These are phyloP conservation scores for Gossypium turneri DNA, from an alignment of 345 rosid genomes.

Conservation along the genomic window DNA sequence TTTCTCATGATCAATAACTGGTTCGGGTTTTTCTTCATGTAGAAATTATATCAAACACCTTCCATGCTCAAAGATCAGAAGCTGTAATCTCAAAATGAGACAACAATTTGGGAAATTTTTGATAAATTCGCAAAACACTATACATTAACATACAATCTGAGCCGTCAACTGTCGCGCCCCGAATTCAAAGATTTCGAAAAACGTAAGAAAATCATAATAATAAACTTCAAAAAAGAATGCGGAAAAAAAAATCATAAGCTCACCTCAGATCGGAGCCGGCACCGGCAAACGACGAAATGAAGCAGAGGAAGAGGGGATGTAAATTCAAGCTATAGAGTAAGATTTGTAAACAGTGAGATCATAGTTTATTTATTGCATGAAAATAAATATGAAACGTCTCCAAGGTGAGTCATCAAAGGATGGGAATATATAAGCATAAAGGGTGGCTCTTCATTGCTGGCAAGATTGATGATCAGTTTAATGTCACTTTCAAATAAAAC, in stretches of 20 bases:
- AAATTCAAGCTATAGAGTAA: not conserved
- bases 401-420: conserved; percentile 15
- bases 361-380: conserved; percentile 26
- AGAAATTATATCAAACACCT: not conserved
- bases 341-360: not conserved
- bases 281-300: not conserved
- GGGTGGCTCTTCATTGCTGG: conserved; percentile 26
- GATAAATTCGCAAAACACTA: no score
- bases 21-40: no score
- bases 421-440: not conserved
- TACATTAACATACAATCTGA: not conserved
- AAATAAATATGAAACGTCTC: conserved; percentile 21
- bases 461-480: conserved; percentile 20
- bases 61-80: not conserved
- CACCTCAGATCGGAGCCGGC: not conserved
- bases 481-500: conserved; percentile 32
- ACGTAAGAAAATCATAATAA: no score
- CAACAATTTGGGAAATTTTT: no score
- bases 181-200: not conserved
- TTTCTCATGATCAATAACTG: conserved; percentile 30
- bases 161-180: no score
- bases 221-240: no score
- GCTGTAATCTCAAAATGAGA: not conserved
- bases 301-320: not conserved
- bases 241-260: no score